These are phyloP conservation scores for Tagetes patula DNA, from an alignment of 129 eudicot genomes.

Conservation along the genomic window DNA sequence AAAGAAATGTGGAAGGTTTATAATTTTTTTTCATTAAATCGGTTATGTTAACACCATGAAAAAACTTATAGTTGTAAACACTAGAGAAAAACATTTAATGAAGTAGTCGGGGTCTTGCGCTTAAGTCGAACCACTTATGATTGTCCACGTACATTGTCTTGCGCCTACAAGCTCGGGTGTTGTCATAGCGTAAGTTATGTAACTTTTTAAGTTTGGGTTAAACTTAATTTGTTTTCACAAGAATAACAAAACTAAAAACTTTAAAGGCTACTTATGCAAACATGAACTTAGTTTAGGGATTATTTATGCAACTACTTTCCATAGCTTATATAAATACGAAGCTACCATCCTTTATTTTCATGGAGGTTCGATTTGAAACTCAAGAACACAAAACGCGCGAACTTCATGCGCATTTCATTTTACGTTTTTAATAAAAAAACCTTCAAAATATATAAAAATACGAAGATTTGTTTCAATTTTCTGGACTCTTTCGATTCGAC, in stretches of 20 bases:
- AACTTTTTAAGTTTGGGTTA: too few species aligned
- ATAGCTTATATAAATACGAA: neutral
- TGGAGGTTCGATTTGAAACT: slow-evolving; percentile 4
- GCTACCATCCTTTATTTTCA: neutral
- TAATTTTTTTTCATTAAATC: too few species aligned
- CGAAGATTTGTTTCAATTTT: slow-evolving; percentile 21
- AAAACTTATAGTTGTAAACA: too few species aligned
- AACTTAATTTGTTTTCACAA: neutral
- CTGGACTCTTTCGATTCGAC: slow-evolving; percentile 43
- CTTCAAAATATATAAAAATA: slow-evolving; percentile 21
- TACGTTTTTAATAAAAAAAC: slow-evolving; percentile 15
- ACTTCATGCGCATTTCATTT: slow-evolving; percentile 14
- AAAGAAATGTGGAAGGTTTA: too few species aligned
- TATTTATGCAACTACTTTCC: neutral
- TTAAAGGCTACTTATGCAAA: neutral
- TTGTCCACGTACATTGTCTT: too few species aligned
- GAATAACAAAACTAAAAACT: neutral
- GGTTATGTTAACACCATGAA: too few species aligned
- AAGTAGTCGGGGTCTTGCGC: too few species aligned
- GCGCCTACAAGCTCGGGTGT: too few species aligned
- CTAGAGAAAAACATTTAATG: too few species aligned
- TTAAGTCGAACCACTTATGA: too few species aligned
- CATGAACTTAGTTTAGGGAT: neutral
- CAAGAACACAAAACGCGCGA: slow-evolving; percentile 25
- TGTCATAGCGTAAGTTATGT: too few species aligned